Percentiles rank a stretch among this genome's conserved stretches.
phyloP scores from a whole-genome alignment of 345 rosid species.

The Ailanthus altissimus region DNA sequence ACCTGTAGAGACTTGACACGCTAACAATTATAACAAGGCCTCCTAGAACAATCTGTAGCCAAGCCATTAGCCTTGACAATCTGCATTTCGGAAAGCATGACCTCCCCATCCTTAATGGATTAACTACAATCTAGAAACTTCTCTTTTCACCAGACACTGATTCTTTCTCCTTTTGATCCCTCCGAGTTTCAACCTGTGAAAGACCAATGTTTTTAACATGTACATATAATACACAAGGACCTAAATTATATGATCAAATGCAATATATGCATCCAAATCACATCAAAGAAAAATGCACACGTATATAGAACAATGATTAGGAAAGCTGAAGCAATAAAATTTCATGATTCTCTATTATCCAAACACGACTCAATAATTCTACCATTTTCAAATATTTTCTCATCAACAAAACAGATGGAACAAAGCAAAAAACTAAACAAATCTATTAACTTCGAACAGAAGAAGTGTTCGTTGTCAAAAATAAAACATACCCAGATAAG shows the following conservation, averaged over 20 bases:
- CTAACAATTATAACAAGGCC: conserved; percentile 62
- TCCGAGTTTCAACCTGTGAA: conserved; percentile 26
- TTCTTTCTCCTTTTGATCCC: not conserved
- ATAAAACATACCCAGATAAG: conserved; percentile 34
- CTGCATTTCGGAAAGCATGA: conserved; percentile 53
- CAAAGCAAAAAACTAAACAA: not conserved
- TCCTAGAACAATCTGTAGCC: conserved; percentile 67
- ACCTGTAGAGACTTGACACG: conserved; percentile 61
- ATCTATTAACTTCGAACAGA: not conserved
- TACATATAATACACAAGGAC: not conserved
- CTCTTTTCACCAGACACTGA: not conserved
- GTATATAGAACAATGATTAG: too few species aligned
- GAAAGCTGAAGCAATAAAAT: too few species aligned
- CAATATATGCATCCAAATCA: not conserved
- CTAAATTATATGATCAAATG: not conserved
- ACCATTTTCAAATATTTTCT: conserved; percentile 14
- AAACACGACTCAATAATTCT: not conserved
- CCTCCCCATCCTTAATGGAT: conserved; percentile 44
- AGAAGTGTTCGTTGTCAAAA: not conserved
- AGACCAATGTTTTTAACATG: too few species aligned
- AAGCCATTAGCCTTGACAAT: conserved; percentile 52
- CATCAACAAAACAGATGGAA: conserved; percentile 17
- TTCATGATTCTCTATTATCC: too few species aligned
- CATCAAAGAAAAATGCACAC: not conserved
- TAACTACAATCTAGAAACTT: not conserved